A percentile compares a stretch with the other conserved stretches of the same genome.
Evolutionary conservation across 495 filamentous ascomycete genomes (phyloP).

Genomic region (Physcia stellaris): DNA sequence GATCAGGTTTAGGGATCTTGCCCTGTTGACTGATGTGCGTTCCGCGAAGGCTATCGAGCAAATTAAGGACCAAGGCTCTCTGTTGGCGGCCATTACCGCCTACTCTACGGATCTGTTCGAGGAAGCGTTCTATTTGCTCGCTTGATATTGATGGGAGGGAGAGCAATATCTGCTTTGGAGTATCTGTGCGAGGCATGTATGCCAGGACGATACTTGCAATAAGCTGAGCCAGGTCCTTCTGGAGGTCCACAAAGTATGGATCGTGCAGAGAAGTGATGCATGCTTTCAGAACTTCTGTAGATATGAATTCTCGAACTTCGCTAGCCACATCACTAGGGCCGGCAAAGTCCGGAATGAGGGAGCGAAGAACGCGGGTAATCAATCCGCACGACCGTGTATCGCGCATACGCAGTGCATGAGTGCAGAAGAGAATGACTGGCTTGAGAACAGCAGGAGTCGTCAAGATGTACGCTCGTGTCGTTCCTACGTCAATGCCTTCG

Average conservation of each 20-base stretch:
- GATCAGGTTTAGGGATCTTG: slow-evolving; percentile 48
- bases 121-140: slow-evolving; percentile 44
- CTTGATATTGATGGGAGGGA: slow-evolving; percentile 46
- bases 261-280: slow-evolving; percentile 84
- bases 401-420: slow-evolving; percentile 77
- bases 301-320: slow-evolving; percentile 84
- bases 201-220: slow-evolving; percentile 73
- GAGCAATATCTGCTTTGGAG: slow-evolving; percentile 37
- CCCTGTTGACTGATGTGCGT: slow-evolving; percentile 88
- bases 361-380: slow-evolving; percentile 70
- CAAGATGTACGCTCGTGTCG: slow-evolving; percentile 65
- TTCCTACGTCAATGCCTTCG: neutral
- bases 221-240: slow-evolving; percentile 79
- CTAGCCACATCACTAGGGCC: slow-evolving; percentile 38
- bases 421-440: slow-evolving; percentile 79
- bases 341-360: slow-evolving; percentile 68
- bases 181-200: slow-evolving; percentile 49
- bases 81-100: slow-evolving; percentile 53
- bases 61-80: slow-evolving; percentile 69
- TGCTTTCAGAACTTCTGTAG: slow-evolving; percentile 65
- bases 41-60: slow-evolving; percentile 73
- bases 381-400: slow-evolving; percentile 81
- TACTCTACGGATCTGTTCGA: slow-evolving; percentile 37
- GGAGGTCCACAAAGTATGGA: slow-evolving; percentile 89
- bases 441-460: slow-evolving; percentile 67